These are phyloP conservation scores for Rhizomucor pusillus DNA, from an alignment of 371 early-diverging fungal genomes.

Conservation along the genomic window DNA sequence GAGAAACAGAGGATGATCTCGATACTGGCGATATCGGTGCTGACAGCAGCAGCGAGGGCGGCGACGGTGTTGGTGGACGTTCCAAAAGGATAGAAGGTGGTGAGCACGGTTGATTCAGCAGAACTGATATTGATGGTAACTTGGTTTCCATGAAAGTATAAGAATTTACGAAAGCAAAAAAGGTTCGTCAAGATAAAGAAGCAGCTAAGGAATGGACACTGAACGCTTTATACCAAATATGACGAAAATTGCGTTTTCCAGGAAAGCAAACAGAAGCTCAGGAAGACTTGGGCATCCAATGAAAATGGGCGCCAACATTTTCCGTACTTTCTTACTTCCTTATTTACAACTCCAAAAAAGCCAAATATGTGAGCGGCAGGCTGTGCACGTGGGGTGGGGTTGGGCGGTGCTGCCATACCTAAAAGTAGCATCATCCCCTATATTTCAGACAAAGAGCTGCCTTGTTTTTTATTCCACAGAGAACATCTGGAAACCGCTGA, in stretches of 20 bases:
- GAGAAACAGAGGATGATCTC: slow-evolving; percentile 15
- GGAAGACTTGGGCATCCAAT: slow-evolving; percentile 15
- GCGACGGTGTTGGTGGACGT: slow-evolving; percentile 14
- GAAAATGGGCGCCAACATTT: slow-evolving; percentile 3
- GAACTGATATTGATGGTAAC: neutral
- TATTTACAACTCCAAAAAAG: too few relatives aligned
- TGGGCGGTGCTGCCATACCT: too few relatives aligned
- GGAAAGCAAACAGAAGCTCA: slow-evolving; percentile 24
- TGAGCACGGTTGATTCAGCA: slow-evolving; percentile 18
- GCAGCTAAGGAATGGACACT: neutral
- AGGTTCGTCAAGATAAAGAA: slow-evolving; percentile 5
- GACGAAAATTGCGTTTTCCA: slow-evolving; percentile 25
- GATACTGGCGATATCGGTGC: slow-evolving; percentile 7
- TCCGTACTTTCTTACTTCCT: slow-evolving; percentile 24
- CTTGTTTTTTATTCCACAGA: too few relatives aligned
- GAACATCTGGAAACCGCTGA: too few relatives aligned
- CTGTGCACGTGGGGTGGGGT: too few relatives aligned
- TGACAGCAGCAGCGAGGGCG: slow-evolving; percentile 11
- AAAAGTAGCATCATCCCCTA: too few relatives aligned
- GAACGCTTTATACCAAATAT: slow-evolving; percentile 14
- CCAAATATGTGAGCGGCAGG: neutral
- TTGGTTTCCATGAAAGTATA: too few relatives aligned
- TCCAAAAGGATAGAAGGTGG: slow-evolving; percentile 27
- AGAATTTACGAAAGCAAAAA: slow-evolving; percentile 3
- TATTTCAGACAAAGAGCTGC: too few relatives aligned